Percentiles rank a stretch among this genome's conserved stretches.
Evolutionary conservation across 1,284 basidiomycete genomes (phyloP).

Genomic region (Heterobasidion occidentale): DNA sequence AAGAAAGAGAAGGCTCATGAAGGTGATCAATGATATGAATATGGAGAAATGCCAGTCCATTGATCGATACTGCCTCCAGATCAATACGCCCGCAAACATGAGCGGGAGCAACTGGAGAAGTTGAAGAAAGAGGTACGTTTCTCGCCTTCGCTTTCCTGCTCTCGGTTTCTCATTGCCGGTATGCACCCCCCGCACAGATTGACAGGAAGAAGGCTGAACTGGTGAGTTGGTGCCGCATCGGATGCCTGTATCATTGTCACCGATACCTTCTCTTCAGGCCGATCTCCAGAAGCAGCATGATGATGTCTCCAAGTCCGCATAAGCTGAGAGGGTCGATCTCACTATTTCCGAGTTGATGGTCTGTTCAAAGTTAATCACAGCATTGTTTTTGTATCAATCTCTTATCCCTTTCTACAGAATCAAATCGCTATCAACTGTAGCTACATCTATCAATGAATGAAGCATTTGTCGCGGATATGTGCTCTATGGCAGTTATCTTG

Average conservation of each 20-base stretch:
- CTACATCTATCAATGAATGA: too few relatives aligned
- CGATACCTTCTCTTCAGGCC: neutral
- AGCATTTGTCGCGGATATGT: too few relatives aligned
- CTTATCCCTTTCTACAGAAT: too few relatives aligned
- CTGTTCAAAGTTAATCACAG: too few relatives aligned
- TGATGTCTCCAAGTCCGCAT: neutral
- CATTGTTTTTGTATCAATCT: too few relatives aligned
- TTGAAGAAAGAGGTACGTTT: conserved; percentile 44
- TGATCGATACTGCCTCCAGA: conserved; percentile 26
- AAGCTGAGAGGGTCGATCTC: too few relatives aligned
- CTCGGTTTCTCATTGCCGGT: neutral
- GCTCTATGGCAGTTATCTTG: too few relatives aligned
- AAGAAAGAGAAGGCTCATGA: conserved; percentile 72
- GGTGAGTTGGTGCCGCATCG: conserved; percentile 25
- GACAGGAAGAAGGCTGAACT: conserved; percentile 50
- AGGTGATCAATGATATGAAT: conserved; percentile 26
- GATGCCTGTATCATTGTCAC: neutral
- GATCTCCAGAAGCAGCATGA: neutral
- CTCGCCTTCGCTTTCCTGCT: neutral
- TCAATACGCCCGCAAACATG: conserved; percentile 51
- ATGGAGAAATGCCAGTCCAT: too few relatives aligned
- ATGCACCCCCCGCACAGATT: conserved; percentile 30
- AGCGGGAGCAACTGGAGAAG: conserved; percentile 47
- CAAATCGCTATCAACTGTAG: too few relatives aligned
- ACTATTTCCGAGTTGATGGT: too few relatives aligned